These are phyloP conservation scores for Hortiboletus campestris DNA, from an alignment of 768 basidiomycete genomes.

Conservation along the genomic window DNA sequence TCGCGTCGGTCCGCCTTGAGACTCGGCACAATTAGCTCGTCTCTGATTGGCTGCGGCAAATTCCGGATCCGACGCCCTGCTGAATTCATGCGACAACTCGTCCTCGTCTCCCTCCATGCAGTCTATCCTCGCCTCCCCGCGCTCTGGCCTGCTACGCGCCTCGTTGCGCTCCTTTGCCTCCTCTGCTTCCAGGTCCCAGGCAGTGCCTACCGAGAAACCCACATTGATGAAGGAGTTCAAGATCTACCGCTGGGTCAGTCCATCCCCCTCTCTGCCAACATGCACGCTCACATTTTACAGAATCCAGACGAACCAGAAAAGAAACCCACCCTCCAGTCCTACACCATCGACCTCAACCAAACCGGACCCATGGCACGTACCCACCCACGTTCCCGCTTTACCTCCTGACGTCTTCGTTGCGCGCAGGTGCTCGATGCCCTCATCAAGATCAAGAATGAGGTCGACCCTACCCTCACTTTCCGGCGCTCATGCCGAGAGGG, in stretches of 20 bases:
- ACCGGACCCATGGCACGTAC: constrained; percentile 86
- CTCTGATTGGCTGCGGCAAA: constrained; percentile 24
- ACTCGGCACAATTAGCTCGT: no score
- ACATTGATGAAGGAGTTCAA: constrained; percentile 90
- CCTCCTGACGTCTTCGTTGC: not conserved
- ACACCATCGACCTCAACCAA: constrained; percentile 89
- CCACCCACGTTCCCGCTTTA: not conserved
- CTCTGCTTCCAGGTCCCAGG: constrained; percentile 24
- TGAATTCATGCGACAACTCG: constrained; percentile 20
- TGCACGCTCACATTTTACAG: constrained; percentile 33
- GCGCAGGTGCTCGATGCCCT: constrained; percentile 79
- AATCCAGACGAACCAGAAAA: constrained; percentile 93
- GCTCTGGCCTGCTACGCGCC: constrained; percentile 11
- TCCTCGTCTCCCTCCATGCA: constrained; percentile 11
- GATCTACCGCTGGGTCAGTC: constrained; percentile 92
- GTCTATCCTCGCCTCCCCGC: not conserved
- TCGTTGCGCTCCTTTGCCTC: constrained; percentile 33
- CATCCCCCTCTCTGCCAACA: no score
- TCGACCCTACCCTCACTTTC: constrained; percentile 97
- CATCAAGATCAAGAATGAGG: constrained; percentile 99
- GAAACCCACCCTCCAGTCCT: constrained; percentile 89
- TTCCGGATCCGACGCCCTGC: constrained; percentile 9
- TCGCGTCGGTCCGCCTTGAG: no score
- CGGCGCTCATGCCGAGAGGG: constrained; percentile 91
- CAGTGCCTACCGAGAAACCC: constrained; percentile 62